A percentile compares a stretch with the other conserved stretches of the same genome.
Evolutionary conservation across 2,329 filamentous ascomycete genomes (phyloP).

Genomic region (Hymenoscyphus salicellus): DNA sequence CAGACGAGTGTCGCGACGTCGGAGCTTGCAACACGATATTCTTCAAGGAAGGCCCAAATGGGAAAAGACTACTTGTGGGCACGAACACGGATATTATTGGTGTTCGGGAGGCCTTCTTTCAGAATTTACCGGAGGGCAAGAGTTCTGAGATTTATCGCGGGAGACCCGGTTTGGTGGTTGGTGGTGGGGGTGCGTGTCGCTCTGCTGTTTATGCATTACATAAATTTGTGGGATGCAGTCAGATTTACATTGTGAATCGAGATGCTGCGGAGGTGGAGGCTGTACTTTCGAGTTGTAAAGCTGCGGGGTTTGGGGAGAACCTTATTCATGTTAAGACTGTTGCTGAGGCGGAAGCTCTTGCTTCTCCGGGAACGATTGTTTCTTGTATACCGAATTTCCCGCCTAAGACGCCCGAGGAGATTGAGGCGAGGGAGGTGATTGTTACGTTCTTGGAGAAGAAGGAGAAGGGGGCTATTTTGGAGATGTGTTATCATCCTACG

Average conservation of each 20-base stretch:
- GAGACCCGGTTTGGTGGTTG: constrained; percentile 61
- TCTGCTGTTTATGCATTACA: constrained; percentile 65
- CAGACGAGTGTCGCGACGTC: constrained; percentile 66
- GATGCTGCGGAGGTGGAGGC: constrained; percentile 22
- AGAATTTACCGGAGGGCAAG: constrained; percentile 43
- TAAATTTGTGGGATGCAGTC: constrained; percentile 18
- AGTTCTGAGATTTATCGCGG: constrained; percentile 19
- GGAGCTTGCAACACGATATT: constrained; percentile 79
- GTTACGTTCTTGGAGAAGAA: constrained; percentile 22
- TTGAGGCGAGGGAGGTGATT: constrained; percentile 23
- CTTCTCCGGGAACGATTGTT: constrained; percentile 20
- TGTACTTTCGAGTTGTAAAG: constrained; percentile 20
- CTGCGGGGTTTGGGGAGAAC: constrained; percentile 20
- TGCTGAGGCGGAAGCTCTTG: constrained; percentile 18
- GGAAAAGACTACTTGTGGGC: constrained; percentile 41
- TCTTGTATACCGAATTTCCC: constrained; percentile 25
- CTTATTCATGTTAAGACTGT: constrained; percentile 23
- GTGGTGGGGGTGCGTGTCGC: constrained; percentile 69
- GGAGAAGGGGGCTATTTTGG: constrained; percentile 27
- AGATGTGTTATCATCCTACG: constrained; percentile 30
- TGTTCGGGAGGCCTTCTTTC: constrained; percentile 54
- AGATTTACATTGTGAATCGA: constrained; percentile 27
- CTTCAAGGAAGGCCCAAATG: constrained; percentile 34
- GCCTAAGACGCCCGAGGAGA: constrained; percentile 22
- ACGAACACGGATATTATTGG: constrained; percentile 79